Base-by-base conservation (phyloP, 495 filamentous ascomycete species). In the Penicillium ucsense region DNA sequence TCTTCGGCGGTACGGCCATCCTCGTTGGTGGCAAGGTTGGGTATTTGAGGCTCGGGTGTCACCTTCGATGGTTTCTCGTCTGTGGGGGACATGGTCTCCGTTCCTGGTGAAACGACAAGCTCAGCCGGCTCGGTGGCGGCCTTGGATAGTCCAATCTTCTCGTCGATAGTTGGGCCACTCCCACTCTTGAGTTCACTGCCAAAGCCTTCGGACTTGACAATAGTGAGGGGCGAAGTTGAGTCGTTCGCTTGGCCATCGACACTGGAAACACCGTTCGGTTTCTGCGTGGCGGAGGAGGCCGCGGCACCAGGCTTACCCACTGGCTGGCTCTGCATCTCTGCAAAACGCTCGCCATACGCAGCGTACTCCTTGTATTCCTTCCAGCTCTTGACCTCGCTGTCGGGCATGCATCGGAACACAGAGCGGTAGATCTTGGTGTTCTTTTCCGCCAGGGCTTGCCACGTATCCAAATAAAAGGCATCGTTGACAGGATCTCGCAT, bases 361-460 rank as follows among this genome's bases (percentile, higher is more conserved):
- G 79, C 70, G 59, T 84, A 95, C 48, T 94, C 85, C 57, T 88
- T 89, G 70, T 97, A 98, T 52, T 94, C 87, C 54, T 85, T 84
- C 94, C 94, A 98, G 43, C 80, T 87, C 52, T 83, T 85, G 52
- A 94, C 94, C 55, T 96, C 88, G 46, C 79, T 94, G 59, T 98
- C 92, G 2, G 92, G 92, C 86, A 91, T 91, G 65, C 89, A 95
- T 40, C 94, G 82, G 72, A 98, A 98, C 8, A 98, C 94, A 46
- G 84, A 80, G 28, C 94, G 83, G 68, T 83, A 98, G 32, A 98
- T 76, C 50, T 87, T 85, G 4, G 92, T 96, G 62, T 98, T 98
- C 66, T 96, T 96, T 42, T 86, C 83, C 5, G 92, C 92, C 38
- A 89, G 80, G n/a, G 78, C 69, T 51, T 82, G 81, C 92, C 92